Evolutionary conservation across 179 eudicot species (phyloP).

Genomic region (Spinacia oleracea): DNA sequence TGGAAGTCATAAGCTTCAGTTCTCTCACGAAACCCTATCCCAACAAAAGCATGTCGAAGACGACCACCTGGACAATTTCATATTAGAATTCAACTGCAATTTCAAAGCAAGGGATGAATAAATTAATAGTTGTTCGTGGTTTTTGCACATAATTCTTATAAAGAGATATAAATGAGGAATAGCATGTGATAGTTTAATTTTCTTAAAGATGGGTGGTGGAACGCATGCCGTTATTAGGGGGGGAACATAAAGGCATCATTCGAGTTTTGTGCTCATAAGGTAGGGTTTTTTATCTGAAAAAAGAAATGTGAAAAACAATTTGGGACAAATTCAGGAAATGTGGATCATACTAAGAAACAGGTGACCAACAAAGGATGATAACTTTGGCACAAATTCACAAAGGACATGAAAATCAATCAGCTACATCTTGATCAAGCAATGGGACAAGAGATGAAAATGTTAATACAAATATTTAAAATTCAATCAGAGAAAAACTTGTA

Average conservation of each 20-base stretch:
- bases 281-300: not conserved
- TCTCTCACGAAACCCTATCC: slow-evolving; percentile 93
- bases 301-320: no score
- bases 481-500: not conserved
- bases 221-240: no score
- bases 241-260: no score
- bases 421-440: not conserved
- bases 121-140: not conserved
- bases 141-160: not conserved
- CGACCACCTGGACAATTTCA: slow-evolving; percentile 62
- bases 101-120: slow-evolving; percentile 11
- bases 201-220: no score
- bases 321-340: no score
- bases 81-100: not conserved
- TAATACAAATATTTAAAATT: not conserved
- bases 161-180: not conserved
- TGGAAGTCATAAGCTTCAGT: slow-evolving; percentile 92
- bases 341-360: no score
- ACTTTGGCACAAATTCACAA: not conserved
- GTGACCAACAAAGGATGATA: not conserved
- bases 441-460: not conserved
- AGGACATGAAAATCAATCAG: not conserved
- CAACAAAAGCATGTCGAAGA: slow-evolving; percentile 92
- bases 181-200: no score
- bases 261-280: not conserved